A percentile compares a stretch with the other conserved stretches of the same genome.
Evolutionary conservation across 1,139 yeast species (phyloP).

Genomic region (Meyerozyma smithsonii): DNA sequence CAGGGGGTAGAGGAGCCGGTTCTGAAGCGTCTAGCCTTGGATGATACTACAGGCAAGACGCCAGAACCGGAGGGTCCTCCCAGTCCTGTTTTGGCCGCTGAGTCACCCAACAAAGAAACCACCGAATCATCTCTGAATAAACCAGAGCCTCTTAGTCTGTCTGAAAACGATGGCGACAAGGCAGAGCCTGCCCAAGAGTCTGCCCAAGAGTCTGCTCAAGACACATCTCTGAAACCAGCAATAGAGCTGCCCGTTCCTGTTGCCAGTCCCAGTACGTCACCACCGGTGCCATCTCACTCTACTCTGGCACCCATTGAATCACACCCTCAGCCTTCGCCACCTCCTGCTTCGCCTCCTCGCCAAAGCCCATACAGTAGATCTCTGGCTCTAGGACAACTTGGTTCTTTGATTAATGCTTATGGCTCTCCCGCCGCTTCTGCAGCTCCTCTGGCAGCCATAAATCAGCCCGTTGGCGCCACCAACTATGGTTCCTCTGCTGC

Average conservation of each 20-base stretch:
- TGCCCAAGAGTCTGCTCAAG: background rate
- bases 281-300: background rate
- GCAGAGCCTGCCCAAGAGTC: background rate
- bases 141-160: background rate
- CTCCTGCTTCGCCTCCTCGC: background rate
- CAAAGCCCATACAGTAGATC: slow-evolving; percentile 1
- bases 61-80: background rate
- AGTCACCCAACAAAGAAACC: background rate
- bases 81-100: slow-evolving; percentile 7
- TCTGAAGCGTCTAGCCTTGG: slow-evolving; percentile 68
- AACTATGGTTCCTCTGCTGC: background rate
- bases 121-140: background rate
- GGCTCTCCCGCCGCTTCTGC: background rate
- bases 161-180: background rate
- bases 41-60: slow-evolving; percentile 24
- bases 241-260: no score
- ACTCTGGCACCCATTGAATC: background rate
- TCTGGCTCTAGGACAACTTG: slow-evolving; percentile 1
- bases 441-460: background rate
- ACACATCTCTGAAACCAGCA: background rate
- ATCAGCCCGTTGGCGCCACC: background rate
- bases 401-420: background rate
- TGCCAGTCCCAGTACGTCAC: background rate
- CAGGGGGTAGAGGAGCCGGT: slow-evolving; percentile 35
- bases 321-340: background rate